phyloP scores from a whole-genome alignment of 495 filamentous ascomycete genomes.

The Massariosphaeria phaeospora region DNA sequence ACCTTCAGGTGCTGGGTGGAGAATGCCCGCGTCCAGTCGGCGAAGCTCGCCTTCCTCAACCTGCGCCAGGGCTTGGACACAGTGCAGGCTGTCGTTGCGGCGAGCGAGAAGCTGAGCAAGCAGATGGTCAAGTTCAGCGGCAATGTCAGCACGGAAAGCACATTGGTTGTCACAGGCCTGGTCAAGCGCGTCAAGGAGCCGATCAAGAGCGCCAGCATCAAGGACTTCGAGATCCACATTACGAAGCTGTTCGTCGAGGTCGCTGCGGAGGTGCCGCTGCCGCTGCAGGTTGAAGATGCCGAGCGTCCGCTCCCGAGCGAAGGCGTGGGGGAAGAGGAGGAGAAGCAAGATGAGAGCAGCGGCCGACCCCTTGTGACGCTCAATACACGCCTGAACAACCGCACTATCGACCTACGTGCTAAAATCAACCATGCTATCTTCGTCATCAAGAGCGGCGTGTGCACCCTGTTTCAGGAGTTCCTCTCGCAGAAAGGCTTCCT shows the following conservation, averaged over 20 bases:
- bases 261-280: constrained; percentile 59
- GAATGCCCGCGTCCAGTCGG: constrained; percentile 43
- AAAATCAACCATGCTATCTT: constrained; percentile 46
- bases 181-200: constrained; percentile 69
- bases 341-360: constrained; percentile 29
- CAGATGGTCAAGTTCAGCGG: constrained; percentile 90
- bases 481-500: constrained; percentile 39
- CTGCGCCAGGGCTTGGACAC: constrained; percentile 38
- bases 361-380: constrained; percentile 42
- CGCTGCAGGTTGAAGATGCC: constrained; percentile 51
- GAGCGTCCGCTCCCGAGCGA: constrained; percentile 41
- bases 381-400: constrained; percentile 43
- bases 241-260: constrained; percentile 72
- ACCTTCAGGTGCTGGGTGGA: constrained; percentile 40
- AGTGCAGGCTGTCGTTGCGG: constrained; percentile 45
- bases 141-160: constrained; percentile 70
- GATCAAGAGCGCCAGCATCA: constrained; percentile 72
- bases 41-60: constrained; percentile 46
- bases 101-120: constrained; percentile 49
- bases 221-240: constrained; percentile 73
- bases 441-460: constrained; percentile 42
- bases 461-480: constrained; percentile 42
- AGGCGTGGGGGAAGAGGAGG: constrained; percentile 35
- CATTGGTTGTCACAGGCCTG: constrained; percentile 71
- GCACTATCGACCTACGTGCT: constrained; percentile 42